Evolutionary conservation across 495 filamentous ascomycete genomes (phyloP).

Genomic region (Jackrogersella multiformis): DNA sequence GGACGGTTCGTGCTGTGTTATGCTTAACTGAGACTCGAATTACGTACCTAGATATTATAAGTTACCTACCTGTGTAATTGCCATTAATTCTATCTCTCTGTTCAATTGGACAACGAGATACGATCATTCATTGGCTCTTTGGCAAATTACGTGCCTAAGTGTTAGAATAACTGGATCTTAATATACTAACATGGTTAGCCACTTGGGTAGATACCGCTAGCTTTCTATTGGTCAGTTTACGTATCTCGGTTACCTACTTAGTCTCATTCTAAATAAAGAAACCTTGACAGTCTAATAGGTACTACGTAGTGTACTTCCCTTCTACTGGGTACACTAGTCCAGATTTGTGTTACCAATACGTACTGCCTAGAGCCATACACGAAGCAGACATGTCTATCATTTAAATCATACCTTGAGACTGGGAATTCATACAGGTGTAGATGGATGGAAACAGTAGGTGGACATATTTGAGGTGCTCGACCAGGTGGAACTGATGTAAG

Average conservation of each 20-base stretch:
- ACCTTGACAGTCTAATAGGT: conserved; percentile 8
- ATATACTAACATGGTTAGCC: background rate
- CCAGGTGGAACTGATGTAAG: background rate
- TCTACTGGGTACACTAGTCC: background rate
- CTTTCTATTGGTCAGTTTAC: conserved; percentile 5
- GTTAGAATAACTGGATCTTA: background rate
- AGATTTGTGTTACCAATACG: conserved; percentile 4
- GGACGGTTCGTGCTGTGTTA: conserved; percentile 15
- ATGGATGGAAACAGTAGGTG: background rate
- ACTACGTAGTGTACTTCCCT: background rate
- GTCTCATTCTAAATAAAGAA: conserved; percentile 36
- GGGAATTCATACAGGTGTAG: background rate
- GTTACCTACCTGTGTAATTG: too few relatives aligned
- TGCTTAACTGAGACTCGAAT: conserved; percentile 6
- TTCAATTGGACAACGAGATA: too few relatives aligned
- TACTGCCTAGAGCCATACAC: background rate
- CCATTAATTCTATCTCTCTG: too few relatives aligned
- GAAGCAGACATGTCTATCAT: too few relatives aligned
- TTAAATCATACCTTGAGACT: background rate
- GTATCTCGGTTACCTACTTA: conserved; percentile 4
- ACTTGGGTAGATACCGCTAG: too few relatives aligned
- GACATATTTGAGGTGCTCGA: background rate
- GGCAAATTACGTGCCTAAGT: conserved; percentile 14
- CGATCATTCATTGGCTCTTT: conserved; percentile 12
- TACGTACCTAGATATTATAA: background rate